Percentiles rank a stretch among this genome's conserved stretches.
Conservation (phyloP, 2,329 filamentous ascomycete species). For the Sphaceloma murrayae region DNA sequence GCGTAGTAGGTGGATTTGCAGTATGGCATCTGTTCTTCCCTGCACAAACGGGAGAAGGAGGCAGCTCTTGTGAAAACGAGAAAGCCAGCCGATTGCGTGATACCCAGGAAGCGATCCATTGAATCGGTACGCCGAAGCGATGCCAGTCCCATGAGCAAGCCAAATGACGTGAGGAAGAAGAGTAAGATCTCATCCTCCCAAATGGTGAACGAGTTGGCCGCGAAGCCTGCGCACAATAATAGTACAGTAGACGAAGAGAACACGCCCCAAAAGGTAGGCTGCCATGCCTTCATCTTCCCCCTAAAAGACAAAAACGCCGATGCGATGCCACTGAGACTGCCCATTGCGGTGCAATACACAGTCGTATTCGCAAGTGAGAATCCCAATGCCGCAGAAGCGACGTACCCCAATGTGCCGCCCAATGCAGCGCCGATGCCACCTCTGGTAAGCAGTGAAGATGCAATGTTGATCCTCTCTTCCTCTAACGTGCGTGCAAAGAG, state of each 20-base stretch:
- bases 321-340: constrained; percentile 32
- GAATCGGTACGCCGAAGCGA: constrained; percentile 62
- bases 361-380: constrained; percentile 33
- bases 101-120: constrained; percentile 61
- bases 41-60: constrained; percentile 82
- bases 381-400: constrained; percentile 24
- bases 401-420: constrained; percentile 24
- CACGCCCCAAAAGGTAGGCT: constrained; percentile 84
- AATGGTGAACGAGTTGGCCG: constrained; percentile 95
- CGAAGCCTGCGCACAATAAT: constrained; percentile 87
- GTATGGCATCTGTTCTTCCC: constrained; percentile 97
- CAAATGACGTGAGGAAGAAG: constrained; percentile 85
- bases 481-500: constrained; percentile 58
- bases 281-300: constrained; percentile 39
- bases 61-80: constrained; percentile 67
- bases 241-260: constrained; percentile 69
- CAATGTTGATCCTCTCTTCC: constrained; percentile 45
- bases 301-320: constrained; percentile 35
- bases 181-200: constrained; percentile 95
- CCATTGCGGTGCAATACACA: constrained; percentile 34
- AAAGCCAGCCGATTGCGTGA: constrained; percentile 80
- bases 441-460: constrained; percentile 43
- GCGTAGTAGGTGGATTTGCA: constrained; percentile 94
- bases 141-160: constrained; percentile 60
- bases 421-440: constrained; percentile 34